These are phyloP conservation scores for Aspergillus brunneoviolaceus DNA, from an alignment of 2,329 filamentous ascomycete genomes.

Conservation along the genomic window DNA sequence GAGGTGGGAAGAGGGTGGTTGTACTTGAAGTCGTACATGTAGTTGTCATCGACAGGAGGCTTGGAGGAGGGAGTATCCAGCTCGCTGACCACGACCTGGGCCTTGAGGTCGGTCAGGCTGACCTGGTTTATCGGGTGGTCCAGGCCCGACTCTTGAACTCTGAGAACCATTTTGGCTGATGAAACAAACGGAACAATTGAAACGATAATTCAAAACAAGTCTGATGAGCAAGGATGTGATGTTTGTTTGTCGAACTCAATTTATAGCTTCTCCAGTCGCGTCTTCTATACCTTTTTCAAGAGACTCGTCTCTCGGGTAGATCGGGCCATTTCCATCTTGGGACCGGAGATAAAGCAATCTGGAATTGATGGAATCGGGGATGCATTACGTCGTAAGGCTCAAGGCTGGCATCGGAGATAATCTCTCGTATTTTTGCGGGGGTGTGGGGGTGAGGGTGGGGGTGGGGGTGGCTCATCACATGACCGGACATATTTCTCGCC, in stretches of 20 bases:
- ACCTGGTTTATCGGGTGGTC: not conserved
- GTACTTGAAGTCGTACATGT: conserved; percentile 46
- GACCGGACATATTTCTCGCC: not conserved
- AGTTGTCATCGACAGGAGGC: conserved; percentile 38
- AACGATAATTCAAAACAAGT: not conserved
- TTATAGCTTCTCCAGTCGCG: not conserved
- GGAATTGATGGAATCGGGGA: not conserved
- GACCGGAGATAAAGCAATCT: not conserved
- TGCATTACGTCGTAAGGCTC: not conserved
- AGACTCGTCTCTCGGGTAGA: not conserved
- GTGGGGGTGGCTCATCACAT: not conserved
- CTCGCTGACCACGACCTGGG: not conserved
- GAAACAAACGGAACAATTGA: not conserved
- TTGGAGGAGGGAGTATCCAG: not conserved
- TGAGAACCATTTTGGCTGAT: not conserved
- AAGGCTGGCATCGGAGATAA: too few relatives aligned
- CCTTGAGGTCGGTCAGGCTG: conserved; percentile 2
- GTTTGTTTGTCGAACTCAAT: too few relatives aligned
- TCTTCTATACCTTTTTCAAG: not conserved
- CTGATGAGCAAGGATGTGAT: too few relatives aligned
- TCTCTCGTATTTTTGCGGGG: too few relatives aligned
- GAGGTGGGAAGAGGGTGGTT: conserved; percentile 38
- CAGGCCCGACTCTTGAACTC: not conserved
- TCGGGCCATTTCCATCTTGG: not conserved
- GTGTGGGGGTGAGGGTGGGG: too few relatives aligned